phyloP scores from a whole-genome alignment of 2,329 filamentous ascomycete species.

The Polytolypa hystricis region DNA sequence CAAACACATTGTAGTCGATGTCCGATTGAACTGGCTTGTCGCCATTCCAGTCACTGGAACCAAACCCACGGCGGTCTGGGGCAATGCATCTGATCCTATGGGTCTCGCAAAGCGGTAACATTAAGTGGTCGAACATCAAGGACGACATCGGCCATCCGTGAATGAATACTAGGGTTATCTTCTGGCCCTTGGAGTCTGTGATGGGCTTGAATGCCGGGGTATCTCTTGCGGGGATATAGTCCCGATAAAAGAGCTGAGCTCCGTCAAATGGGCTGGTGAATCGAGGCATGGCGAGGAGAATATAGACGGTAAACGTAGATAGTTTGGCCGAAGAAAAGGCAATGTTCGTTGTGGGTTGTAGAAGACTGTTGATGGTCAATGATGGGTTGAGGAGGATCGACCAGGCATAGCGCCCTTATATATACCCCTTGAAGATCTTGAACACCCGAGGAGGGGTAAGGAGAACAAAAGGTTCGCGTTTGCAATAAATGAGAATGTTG shows the following conservation, averaged over 20 bases:
- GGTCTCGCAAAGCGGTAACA: constrained; percentile 18
- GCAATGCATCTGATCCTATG: constrained; percentile 21
- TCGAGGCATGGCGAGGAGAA: constrained; percentile 16
- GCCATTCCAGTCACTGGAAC: constrained; percentile 21
- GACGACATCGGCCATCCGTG: constrained; percentile 23
- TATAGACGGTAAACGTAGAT: too few relatives aligned
- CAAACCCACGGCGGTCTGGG: constrained; percentile 21
- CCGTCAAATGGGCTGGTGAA: constrained; percentile 15
- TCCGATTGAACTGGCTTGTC: constrained; percentile 6
- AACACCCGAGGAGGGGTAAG: too few relatives aligned
- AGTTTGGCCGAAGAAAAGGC: too few relatives aligned
- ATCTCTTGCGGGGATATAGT: constrained; percentile 14
- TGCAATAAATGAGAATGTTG: too few relatives aligned
- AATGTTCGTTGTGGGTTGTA: too few relatives aligned
- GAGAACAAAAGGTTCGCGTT: too few relatives aligned
- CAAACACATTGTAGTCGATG: constrained; percentile 21
- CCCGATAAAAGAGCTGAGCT: constrained; percentile 15
- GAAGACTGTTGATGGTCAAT: too few relatives aligned
- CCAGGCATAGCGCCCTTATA: too few relatives aligned
- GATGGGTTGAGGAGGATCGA: too few relatives aligned
- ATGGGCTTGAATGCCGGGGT: constrained; percentile 9
- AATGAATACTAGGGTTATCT: constrained; percentile 17
- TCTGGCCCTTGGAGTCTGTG: constrained; percentile 6
- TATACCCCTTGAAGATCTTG: too few relatives aligned
- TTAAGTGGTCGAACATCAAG: constrained; percentile 19